A percentile compares a stretch with the other conserved stretches of the same genome.
phyloP scores from a whole-genome alignment of 78 protist species.

The Polysphondylium violaceum region DNA sequence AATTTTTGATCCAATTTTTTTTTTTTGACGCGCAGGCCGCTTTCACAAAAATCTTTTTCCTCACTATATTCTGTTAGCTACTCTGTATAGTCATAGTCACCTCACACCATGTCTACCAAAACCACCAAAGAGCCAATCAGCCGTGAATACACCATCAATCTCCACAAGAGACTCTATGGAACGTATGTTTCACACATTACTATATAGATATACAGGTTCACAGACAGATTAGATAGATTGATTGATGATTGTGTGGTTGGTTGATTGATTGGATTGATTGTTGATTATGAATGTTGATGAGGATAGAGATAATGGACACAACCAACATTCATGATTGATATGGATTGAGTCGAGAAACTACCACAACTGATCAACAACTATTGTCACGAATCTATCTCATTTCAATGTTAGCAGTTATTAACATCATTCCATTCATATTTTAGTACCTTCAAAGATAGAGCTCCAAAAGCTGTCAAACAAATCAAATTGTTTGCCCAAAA shows the following conservation, averaged over 20 bases:
- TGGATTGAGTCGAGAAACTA: no score
- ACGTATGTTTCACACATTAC: constrained; percentile 81
- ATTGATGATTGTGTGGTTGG: not conserved
- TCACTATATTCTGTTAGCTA: not conserved
- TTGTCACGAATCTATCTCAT: no score
- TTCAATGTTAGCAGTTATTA: no score
- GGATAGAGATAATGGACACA: no score
- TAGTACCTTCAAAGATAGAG: constrained; percentile 94
- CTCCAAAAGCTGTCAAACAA: constrained; percentile 94
- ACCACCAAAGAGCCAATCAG: constrained; percentile 69
- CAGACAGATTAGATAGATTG: no score
- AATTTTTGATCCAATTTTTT: not conserved
- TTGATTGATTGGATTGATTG: no score
- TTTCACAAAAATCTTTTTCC: not conserved
- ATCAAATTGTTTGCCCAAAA: constrained; percentile 88
- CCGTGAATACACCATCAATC: constrained; percentile 94
- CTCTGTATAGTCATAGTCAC: no score
- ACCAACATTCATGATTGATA: no score
- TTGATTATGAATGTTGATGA: no score
- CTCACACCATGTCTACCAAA: constrained; percentile 46
- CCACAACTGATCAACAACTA: no score
- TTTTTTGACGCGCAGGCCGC: not conserved
- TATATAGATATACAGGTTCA: no score
- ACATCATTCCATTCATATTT: not conserved
- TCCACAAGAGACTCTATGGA: constrained; percentile 91